Evolutionary conservation across 306 rosid genomes (phyloP), one percentile per base, ranked within the genome.

Genomic region (Crataegus laevigata): DNA sequence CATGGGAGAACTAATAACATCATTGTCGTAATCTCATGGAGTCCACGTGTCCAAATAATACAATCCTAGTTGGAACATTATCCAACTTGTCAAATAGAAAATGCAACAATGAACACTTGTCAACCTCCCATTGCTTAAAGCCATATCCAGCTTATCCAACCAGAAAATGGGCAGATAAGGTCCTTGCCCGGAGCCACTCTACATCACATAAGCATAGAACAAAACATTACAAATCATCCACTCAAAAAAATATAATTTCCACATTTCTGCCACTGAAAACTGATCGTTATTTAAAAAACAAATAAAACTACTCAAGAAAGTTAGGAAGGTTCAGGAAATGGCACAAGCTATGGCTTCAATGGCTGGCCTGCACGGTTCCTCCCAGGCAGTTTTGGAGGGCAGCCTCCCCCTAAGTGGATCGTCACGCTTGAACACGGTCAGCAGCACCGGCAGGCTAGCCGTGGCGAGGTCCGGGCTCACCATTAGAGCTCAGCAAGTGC

Each of bases 311-410:
- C 59, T 54, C 43, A 24, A 24, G 69, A 13, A 61, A 75, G 69
- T 14, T 24, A 47, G 4, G 24, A 59, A 50, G 81, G 17, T 19
- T 18, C n/a, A 38, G n/a, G 9, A 64, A 77, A 93, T 91, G 93
- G 97, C 89, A 30, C 96, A 91, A 55, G 91, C 96, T 65, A 87
- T 94, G 91, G 97, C 98, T 79, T 96, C 96, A 72, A 90, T 90
- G 96, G 86, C 97, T 50, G 91, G 98, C 36, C 75, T 90, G 13
- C 84, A 87, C 10, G 93, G 96, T 52, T 85, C 93, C 21, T 84
- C 98, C 68, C 97, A 91, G 68, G 89, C 88, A 68, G 89, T 88
- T 18, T 76, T 91, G 84, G 96, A 93, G 42, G 96, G 97, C 6
- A 88, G 89, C 76, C 88, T 89, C 61, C 91, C 82, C 50, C 66